Evolutionary conservation across 495 filamentous ascomycete species (phyloP).

Genomic region (Rhizodiscina lignyota): DNA sequence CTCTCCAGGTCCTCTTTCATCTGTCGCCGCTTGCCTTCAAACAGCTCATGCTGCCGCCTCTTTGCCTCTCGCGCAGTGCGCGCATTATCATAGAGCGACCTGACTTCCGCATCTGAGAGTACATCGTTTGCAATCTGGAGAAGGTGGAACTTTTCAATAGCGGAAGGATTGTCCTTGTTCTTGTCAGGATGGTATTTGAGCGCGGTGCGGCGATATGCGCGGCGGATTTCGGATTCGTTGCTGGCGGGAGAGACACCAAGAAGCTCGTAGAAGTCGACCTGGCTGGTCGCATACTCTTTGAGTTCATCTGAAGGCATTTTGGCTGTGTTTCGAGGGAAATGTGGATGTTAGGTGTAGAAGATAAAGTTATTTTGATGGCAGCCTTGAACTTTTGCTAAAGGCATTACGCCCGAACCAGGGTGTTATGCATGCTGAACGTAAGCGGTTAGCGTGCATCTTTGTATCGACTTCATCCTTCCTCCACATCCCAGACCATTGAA

Average conservation of each 20-base stretch:
- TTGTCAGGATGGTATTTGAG: conserved; percentile 86
- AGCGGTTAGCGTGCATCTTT: too few relatives aligned
- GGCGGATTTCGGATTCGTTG: conserved; percentile 54
- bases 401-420: too few relatives aligned
- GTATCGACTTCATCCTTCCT: too few relatives aligned
- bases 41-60: conserved; percentile 44
- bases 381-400: too few relatives aligned
- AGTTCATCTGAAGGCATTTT: conserved; percentile 37
- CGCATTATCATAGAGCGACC: conserved; percentile 53
- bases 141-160: conserved; percentile 58
- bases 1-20: conserved; percentile 66
- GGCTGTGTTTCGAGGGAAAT: too few relatives aligned
- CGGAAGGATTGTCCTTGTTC: conserved; percentile 38
- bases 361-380: too few relatives aligned
- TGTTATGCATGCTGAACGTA: too few relatives aligned
- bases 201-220: conserved; percentile 75
- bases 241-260: conserved; percentile 42
- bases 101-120: conserved; percentile 41
- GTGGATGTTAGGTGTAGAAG: too few relatives aligned
- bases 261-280: conserved; percentile 72
- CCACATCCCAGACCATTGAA: too few relatives aligned
- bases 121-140: conserved; percentile 58
- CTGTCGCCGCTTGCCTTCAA: conserved; percentile 47
- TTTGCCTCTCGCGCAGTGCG: conserved; percentile 43
- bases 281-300: conserved; percentile 36